Percentiles rank a stretch among this genome's conserved stretches.
Conservation (phyloP, 1,284 basidiomycete genomes). For the Naganishia albida region DNA sequence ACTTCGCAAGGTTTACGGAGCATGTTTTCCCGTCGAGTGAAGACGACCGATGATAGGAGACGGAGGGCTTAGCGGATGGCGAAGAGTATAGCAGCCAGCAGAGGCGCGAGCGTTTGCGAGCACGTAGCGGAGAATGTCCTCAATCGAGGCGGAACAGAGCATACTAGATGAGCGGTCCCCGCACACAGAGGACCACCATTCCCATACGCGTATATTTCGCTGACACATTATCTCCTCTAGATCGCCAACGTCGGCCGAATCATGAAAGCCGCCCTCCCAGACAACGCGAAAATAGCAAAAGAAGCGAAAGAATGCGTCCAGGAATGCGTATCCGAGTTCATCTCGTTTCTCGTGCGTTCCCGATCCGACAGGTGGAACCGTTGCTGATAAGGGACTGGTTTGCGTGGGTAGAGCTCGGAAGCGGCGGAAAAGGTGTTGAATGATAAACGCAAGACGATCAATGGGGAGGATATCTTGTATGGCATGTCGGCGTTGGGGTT, state of each 20-base stretch:
- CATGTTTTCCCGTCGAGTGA: too few relatives aligned
- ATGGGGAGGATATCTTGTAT: conserved; percentile 61
- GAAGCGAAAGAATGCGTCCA: conserved; percentile 96
- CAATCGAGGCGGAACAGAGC: too few relatives aligned
- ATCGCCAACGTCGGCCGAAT: conserved; percentile 94
- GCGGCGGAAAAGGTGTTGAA: conserved; percentile 83
- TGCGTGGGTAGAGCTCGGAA: conserved; percentile 59
- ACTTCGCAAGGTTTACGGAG: too few relatives aligned
- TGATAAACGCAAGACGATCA: conserved; percentile 85
- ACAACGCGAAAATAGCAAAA: conserved; percentile 93
- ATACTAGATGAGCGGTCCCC: too few relatives aligned
- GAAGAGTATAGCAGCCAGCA: too few relatives aligned
- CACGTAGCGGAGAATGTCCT: too few relatives aligned
- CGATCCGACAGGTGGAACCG: not conserved
- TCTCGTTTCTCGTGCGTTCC: conserved; percentile 72
- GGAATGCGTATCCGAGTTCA: conserved; percentile 94
- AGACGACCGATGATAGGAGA: too few relatives aligned
- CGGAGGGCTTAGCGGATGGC: too few relatives aligned
- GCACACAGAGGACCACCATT: too few relatives aligned
- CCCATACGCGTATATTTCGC: too few relatives aligned
- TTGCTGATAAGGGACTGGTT: not conserved
- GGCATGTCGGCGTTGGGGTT: conserved; percentile 70
- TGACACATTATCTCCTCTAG: conserved; percentile 52
- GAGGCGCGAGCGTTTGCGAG: too few relatives aligned
- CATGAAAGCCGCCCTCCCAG: conserved; percentile 86